phyloP scores from a whole-genome alignment of 1,284 basidiomycete genomes.

The Melampsora larici-populina region DNA sequence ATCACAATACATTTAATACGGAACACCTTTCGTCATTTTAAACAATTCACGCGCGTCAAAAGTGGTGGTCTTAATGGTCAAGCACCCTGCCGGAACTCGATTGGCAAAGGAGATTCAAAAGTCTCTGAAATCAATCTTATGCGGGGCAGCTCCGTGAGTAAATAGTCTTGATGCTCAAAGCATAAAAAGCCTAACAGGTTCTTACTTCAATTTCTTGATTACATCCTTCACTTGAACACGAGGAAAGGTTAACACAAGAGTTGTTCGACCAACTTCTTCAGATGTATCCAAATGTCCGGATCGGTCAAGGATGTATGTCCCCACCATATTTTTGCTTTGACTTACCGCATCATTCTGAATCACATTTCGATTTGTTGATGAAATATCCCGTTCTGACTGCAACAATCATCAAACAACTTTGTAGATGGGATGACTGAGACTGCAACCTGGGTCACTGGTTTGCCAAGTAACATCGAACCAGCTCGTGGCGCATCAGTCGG shows the following conservation, averaged over 20 bases:
- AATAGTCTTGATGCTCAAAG: not conserved
- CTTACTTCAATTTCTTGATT: not conserved
- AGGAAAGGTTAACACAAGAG: slow-evolving; percentile 4
- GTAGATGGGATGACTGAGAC: slow-evolving; percentile 29
- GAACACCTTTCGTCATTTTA: not conserved
- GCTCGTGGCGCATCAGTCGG: slow-evolving; percentile 3
- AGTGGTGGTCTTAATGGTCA: slow-evolving; percentile 18
- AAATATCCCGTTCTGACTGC: not conserved
- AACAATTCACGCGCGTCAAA: not conserved
- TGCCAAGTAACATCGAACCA: not conserved
- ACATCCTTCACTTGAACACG: no score
- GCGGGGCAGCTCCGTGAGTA: slow-evolving; percentile 18
- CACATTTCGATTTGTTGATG: not conserved
- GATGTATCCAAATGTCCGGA: not conserved
- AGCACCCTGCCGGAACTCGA: not conserved
- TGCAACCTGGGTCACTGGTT: not conserved
- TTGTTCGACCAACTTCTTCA: not conserved
- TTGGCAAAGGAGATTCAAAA: not conserved
- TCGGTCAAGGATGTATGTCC: slow-evolving; percentile 13
- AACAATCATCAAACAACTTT: not conserved
- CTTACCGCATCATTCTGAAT: not conserved
- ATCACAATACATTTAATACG: no score
- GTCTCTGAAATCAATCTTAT: not conserved
- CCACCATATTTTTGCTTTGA: not conserved
- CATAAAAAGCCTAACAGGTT: not conserved